These are phyloP conservation scores for Talaromyces islandicus DNA, from an alignment of 2,329 filamentous ascomycete species.

Conservation along the genomic window DNA sequence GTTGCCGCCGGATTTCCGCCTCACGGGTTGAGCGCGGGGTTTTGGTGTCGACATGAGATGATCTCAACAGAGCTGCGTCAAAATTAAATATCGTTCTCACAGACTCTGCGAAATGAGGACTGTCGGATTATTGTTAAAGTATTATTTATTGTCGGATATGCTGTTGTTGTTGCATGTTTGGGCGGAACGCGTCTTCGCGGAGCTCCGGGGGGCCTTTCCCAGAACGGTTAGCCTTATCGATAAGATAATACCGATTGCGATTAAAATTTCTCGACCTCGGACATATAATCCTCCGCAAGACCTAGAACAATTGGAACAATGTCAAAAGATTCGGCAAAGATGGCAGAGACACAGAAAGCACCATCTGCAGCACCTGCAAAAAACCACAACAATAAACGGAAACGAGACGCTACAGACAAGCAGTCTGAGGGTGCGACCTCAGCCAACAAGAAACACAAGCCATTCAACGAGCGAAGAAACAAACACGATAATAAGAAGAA, in stretches of 20 bases:
- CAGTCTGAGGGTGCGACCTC: conserved; percentile 19
- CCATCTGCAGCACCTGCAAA: conserved; percentile 21
- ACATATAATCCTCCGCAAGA: background rate
- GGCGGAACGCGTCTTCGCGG: conserved; percentile 6
- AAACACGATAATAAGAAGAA: conserved; percentile 24
- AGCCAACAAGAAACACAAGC: conserved; percentile 14
- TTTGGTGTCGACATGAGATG: conserved; percentile 8
- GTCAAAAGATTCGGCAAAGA: conserved; percentile 9
- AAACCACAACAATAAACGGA: conserved; percentile 35
- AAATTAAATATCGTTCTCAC: background rate
- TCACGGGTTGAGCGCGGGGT: conserved; percentile 7
- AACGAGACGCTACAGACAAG: conserved; percentile 29
- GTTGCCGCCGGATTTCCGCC: conserved; percentile 16
- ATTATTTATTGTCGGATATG: background rate
- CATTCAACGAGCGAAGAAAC: no score
- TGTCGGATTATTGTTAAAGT: background rate
- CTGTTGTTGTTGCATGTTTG: background rate
- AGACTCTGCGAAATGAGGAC: background rate
- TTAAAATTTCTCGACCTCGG: conserved; percentile 10
- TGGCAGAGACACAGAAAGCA: conserved; percentile 15
- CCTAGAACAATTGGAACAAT: background rate
- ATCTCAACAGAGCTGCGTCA: background rate
- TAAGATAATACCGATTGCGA: conserved; percentile 18
- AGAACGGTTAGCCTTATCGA: conserved; percentile 22
- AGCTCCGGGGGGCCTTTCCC: conserved; percentile 1